Evolutionary conservation across 805 yeast genomes (phyloP).

Genomic region (Candida nonsorbophila): DNA sequence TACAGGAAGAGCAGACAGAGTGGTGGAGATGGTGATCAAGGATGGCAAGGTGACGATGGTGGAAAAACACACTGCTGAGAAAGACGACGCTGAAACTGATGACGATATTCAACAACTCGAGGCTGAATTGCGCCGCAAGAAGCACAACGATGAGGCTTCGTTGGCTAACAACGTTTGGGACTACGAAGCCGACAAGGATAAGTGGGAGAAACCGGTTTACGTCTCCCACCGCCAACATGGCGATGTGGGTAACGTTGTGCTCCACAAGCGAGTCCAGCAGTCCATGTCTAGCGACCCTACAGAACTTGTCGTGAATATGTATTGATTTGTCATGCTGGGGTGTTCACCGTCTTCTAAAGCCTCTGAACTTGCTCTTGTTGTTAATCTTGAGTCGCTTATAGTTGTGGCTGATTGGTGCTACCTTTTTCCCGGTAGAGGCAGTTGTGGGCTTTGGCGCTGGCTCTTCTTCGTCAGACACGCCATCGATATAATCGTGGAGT

Average conservation of each 20-base stretch:
- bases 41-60: slow-evolving; percentile 75
- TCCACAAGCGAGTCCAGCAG: slow-evolving; percentile 23
- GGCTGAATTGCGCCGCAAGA: slow-evolving; percentile 19
- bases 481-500: slow-evolving; percentile 9
- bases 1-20: slow-evolving; percentile 68
- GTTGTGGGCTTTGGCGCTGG: slow-evolving; percentile 1
- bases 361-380: slow-evolving; percentile 28
- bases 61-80: slow-evolving; percentile 31
- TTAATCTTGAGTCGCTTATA: slow-evolving; percentile 51
- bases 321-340: slow-evolving; percentile 4
- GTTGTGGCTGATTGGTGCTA: slow-evolving; percentile 40
- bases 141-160: slow-evolving; percentile 20
- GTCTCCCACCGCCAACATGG: slow-evolving; percentile 6
- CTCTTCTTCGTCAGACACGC: slow-evolving; percentile 9
- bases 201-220: slow-evolving; percentile 54
- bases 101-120: slow-evolving; percentile 36
- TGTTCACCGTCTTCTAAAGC: slow-evolving; percentile 23
- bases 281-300: slow-evolving; percentile 12
- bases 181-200: slow-evolving; percentile 45
- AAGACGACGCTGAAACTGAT: slow-evolving; percentile 16
- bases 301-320: slow-evolving; percentile 17
- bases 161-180: slow-evolving; percentile 52
- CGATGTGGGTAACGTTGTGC: background rate
- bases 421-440: slow-evolving; percentile 9
- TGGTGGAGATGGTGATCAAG: slow-evolving; percentile 70